Evolutionary conservation across 805 yeast genomes (phyloP).

Genomic region (Saccharomycopsis guyanensis): DNA sequence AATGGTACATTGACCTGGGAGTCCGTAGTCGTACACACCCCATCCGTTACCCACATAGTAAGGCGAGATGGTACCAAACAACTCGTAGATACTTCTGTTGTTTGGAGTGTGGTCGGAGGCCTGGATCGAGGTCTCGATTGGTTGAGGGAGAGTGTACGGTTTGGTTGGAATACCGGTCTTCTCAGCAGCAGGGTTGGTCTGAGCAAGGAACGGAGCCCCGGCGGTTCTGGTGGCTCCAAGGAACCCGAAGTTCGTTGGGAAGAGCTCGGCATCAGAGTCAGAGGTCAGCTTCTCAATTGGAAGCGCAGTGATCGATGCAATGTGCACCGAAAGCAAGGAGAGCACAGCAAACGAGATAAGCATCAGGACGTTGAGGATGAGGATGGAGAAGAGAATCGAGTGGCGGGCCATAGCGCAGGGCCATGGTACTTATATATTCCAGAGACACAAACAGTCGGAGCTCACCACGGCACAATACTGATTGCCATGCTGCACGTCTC

Average conservation of each 20-base stretch:
- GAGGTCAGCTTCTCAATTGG: background rate
- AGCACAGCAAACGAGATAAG: background rate
- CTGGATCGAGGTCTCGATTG: conserved; percentile 22
- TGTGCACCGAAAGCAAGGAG: conserved; percentile 2
- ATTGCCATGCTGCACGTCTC: no score
- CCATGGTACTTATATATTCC: background rate
- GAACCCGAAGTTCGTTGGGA: conserved; percentile 18
- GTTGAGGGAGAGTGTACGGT: conserved; percentile 20
- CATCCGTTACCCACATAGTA: conserved; percentile 21
- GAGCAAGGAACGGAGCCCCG: conserved; percentile 20
- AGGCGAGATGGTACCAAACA: conserved; percentile 22
- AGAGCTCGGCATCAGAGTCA: background rate
- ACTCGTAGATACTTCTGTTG: conserved; percentile 18
- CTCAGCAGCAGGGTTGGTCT: conserved; percentile 14
- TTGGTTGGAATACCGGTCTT: conserved; percentile 18
- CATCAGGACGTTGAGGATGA: conserved; percentile 7
- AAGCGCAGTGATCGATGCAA: conserved; percentile 7
- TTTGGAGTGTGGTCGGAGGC: conserved; percentile 11
- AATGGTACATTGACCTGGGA: conserved; percentile 37
- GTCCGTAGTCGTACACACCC: conserved; percentile 22
- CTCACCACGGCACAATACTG: no score
- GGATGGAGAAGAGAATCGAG: background rate
- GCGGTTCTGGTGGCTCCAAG: conserved; percentile 18
- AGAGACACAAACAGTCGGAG: no score
- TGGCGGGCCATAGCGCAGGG: background rate